Conservation (phyloP, 768 basidiomycete species). For the Sporobolomyces phaffii region DNA sequence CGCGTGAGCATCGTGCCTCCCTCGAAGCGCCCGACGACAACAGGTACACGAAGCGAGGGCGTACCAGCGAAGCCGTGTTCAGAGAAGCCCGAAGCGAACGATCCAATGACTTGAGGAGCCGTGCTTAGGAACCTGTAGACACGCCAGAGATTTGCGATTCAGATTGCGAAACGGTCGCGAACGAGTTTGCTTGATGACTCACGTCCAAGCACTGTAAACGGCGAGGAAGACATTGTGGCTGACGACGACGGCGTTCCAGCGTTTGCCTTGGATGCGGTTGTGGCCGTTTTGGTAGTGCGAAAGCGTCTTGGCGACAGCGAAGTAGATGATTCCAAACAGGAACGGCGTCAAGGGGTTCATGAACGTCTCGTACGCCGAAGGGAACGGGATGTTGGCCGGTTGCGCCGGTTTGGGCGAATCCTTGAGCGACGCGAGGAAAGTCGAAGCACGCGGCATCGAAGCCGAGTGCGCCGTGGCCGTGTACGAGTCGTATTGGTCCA, state of each 20-base stretch:
- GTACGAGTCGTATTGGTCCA: background rate
- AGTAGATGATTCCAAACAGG: constrained; percentile 39
- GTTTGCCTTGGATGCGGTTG: constrained; percentile 36
- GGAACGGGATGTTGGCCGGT: constrained; percentile 22
- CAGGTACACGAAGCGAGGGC: background rate
- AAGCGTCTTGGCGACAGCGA: constrained; percentile 33
- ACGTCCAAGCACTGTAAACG: constrained; percentile 42
- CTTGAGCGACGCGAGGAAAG: constrained; percentile 4
- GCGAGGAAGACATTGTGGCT: constrained; percentile 42
- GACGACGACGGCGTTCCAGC: constrained; percentile 37
- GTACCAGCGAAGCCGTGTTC: constrained; percentile 25
- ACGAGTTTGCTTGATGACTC: constrained; percentile 12
- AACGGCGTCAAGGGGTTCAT: constrained; percentile 36
- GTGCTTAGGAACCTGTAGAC: constrained; percentile 23
- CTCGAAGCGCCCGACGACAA: background rate
- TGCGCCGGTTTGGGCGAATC: constrained; percentile 6
- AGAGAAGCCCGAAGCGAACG: constrained; percentile 20
- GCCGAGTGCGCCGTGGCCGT: constrained; percentile 4
- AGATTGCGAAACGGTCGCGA: background rate
- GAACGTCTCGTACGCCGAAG: constrained; percentile 15
- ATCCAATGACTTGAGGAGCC: constrained; percentile 26
- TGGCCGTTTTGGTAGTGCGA: constrained; percentile 30
- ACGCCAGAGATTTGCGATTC: background rate
- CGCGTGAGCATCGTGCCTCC: background rate
- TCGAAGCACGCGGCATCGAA: constrained; percentile 7